Conservation (phyloP, 371 early-diverging fungal genomes). For the Mucor piriformis region DNA sequence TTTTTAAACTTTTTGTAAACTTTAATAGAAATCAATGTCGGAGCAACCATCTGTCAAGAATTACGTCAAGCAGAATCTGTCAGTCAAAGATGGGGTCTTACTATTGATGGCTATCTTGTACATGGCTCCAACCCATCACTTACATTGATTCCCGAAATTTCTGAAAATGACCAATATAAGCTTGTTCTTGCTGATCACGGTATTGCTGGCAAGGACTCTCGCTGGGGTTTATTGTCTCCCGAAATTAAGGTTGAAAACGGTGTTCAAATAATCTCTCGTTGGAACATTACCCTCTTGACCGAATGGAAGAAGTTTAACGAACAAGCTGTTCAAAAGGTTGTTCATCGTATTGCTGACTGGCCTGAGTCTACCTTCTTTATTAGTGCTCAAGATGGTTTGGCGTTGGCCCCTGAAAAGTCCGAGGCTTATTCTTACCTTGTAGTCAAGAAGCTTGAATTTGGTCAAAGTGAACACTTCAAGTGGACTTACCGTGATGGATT, state of each 20-base stretch:
- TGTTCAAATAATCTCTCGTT: slow-evolving; percentile 19
- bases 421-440: slow-evolving; percentile 27
- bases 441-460: slow-evolving; percentile 18
- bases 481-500: slow-evolving; percentile 54
- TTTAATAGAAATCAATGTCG: slow-evolving; percentile 23
- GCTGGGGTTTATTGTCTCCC: slow-evolving; percentile 29
- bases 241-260: slow-evolving; percentile 15
- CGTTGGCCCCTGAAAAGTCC: slow-evolving; percentile 38
- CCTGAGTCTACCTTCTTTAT: slow-evolving; percentile 42
- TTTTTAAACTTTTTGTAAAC: background rate
- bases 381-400: slow-evolving; percentile 34
- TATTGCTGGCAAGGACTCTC: slow-evolving; percentile 10
- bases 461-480: slow-evolving; percentile 27
- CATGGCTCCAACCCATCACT: slow-evolving; percentile 21
- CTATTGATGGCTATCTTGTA: slow-evolving; percentile 24
- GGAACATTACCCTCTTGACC: slow-evolving; percentile 16
- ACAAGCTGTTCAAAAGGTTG: slow-evolving; percentile 21
- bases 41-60: slow-evolving; percentile 26
- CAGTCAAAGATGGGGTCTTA: slow-evolving; percentile 37
- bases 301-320: slow-evolving; percentile 23
- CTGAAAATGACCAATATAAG: slow-evolving; percentile 1
- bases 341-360: slow-evolving; percentile 36
- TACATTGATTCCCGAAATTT: slow-evolving; percentile 16
- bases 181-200: slow-evolving; percentile 19
- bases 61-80: slow-evolving; percentile 14